Evolutionary conservation across 768 basidiomycete species (phyloP).

Genomic region (Strobilomyces dryophilus): DNA sequence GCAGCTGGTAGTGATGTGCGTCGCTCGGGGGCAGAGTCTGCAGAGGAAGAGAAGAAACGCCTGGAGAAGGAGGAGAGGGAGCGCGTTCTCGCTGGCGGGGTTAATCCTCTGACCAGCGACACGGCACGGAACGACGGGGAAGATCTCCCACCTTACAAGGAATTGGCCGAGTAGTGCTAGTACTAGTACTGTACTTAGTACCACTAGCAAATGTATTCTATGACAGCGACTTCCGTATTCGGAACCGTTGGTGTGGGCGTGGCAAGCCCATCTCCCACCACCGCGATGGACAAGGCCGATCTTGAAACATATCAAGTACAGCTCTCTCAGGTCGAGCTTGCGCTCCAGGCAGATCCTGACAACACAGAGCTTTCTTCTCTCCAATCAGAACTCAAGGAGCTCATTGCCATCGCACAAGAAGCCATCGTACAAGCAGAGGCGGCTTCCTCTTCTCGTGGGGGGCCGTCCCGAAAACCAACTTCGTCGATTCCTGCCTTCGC

Average conservation of each 20-base stretch:
- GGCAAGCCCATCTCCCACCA: neutral
- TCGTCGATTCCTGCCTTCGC: slow-evolving; percentile 46
- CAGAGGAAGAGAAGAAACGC: slow-evolving; percentile 62
- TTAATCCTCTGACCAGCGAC: slow-evolving; percentile 5
- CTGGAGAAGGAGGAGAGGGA: slow-evolving; percentile 67
- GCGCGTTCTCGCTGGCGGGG: slow-evolving; percentile 34
- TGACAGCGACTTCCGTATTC: slow-evolving; percentile 13
- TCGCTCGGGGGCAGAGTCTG: slow-evolving; percentile 24
- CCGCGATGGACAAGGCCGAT: slow-evolving; percentile 55
- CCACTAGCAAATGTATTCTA: neutral
- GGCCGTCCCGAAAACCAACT: slow-evolving; percentile 51
- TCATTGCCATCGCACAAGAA: slow-evolving; percentile 75
- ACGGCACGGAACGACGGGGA: slow-evolving; percentile 32
- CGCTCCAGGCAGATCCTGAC: slow-evolving; percentile 68
- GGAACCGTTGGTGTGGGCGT: slow-evolving; percentile 9
- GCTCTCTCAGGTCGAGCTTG: slow-evolving; percentile 82
- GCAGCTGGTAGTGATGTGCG: slow-evolving; percentile 10
- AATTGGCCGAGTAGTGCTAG: slow-evolving; percentile 20
- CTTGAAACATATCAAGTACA: slow-evolving; percentile 89
- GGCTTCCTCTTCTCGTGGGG: slow-evolving; percentile 56
- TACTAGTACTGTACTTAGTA: neutral
- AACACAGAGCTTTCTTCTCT: slow-evolving; percentile 72
- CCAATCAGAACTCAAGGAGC: slow-evolving; percentile 73
- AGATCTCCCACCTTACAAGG: slow-evolving; percentile 44
- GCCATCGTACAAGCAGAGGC: slow-evolving; percentile 66